Base-by-base conservation (phyloP, 2,329 filamentous ascomycete genomes). In the Talaromyces amestolkiae region DNA sequence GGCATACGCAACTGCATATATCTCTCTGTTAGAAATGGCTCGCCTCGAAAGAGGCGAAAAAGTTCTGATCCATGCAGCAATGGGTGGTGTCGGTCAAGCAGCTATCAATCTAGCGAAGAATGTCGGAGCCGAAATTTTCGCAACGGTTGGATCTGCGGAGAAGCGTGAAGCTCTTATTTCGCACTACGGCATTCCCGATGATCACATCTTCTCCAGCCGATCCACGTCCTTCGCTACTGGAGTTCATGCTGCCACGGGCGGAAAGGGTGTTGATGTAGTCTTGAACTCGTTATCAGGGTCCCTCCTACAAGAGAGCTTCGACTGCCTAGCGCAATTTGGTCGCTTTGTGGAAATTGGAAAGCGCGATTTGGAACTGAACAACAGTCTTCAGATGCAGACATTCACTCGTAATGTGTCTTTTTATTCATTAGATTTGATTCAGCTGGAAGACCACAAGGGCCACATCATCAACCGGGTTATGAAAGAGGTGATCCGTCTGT, bases 311-410 rank as follows among this genome's bases (percentile, higher is more conserved):
- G 70, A 68, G 13, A 71, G 70, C 0, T 74, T 70, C 19, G 69
- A 70, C 17, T 72, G 70, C n/a, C 62, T 75, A 19, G 72, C 72
- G 7, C 69, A 71, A 0, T 74, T 75, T 47, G 73, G 73, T 13
- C 66, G 72, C 2, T 75, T 75, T 51, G 72, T 75, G 27, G 73
- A 75, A 51, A 72, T 79, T 62, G 75, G 75, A 5, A 74, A 75
- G 59, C 66, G 67, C 2, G 73, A 75, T 65, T 72, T 75, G 43
- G 68, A 67, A 1, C 75, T 76, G 0, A 75, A 78, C 24, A 78
- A 75, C 1, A 69, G 74, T 8, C 73, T 86, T 3, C 76, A 78
- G 1, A 82, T 86, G 81, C 69, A 75, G 1, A 72, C 75, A 0
- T 85, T 86, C 51, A 70, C 76, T 3, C 71, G 75, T 3, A 43